These are phyloP conservation scores for Arthrobotrys entomopaga DNA, from an alignment of 2,329 filamentous ascomycete species.

Conservation along the genomic window DNA sequence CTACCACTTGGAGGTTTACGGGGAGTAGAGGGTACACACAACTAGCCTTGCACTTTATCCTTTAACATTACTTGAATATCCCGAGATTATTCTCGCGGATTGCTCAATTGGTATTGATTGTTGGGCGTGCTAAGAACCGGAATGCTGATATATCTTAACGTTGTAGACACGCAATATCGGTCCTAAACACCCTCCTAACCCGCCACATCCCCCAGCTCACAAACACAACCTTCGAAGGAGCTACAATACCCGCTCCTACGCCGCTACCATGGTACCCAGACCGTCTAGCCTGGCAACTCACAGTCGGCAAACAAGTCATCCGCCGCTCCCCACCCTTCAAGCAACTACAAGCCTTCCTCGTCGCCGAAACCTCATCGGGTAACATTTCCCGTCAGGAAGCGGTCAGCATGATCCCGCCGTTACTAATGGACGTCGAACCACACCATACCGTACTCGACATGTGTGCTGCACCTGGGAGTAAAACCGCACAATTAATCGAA, in stretches of 20 bases:
- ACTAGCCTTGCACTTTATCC: slow-evolving; percentile 6
- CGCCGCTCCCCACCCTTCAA: slow-evolving; percentile 93
- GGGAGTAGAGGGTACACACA: slow-evolving; percentile 82
- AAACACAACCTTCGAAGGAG: slow-evolving; percentile 77
- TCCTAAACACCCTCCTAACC: slow-evolving; percentile 86
- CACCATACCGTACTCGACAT: slow-evolving; percentile 94
- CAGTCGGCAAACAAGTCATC: slow-evolving; percentile 94
- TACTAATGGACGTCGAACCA: slow-evolving; percentile 88
- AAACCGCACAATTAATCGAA: slow-evolving; percentile 93
- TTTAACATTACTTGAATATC: not conserved
- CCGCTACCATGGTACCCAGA: slow-evolving; percentile 94
- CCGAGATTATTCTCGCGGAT: not conserved
- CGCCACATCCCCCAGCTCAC: slow-evolving; percentile 90
- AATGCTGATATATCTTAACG: slow-evolving; percentile 13
- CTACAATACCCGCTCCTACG: slow-evolving; percentile 81
- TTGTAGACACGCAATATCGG: slow-evolving; percentile 83
- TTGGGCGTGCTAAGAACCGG: not conserved
- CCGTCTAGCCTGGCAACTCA: slow-evolving; percentile 96
- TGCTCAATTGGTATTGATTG: no score
- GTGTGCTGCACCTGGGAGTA: slow-evolving; percentile 96
- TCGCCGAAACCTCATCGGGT: slow-evolving; percentile 94
- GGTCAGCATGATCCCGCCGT: slow-evolving; percentile 97
- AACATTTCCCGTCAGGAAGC: slow-evolving; percentile 98
- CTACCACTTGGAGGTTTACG: slow-evolving; percentile 97
- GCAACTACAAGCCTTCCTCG: slow-evolving; percentile 95